Base-by-base conservation (phyloP, 805 yeast species). In the Kodamaea laetipori region DNA sequence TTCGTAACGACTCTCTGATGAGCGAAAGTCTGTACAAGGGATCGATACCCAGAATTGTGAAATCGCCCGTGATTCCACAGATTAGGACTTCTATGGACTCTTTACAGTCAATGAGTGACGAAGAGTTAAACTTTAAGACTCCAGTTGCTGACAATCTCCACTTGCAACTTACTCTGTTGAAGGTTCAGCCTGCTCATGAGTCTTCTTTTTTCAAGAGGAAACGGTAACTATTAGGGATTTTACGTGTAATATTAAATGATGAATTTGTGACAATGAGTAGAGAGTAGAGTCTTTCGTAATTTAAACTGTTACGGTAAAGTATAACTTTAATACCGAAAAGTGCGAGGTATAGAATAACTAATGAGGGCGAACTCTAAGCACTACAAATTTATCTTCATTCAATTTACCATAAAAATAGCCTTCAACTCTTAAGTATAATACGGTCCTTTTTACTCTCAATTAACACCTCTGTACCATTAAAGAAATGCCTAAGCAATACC, bases 151-250 rank as follows among this genome's bases (percentile, higher is more conserved):
- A 13, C 10, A 17, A 30, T 17, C 34, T 30, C 10, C 34, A 30
- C 34, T 30, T 30, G 34, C 15, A 30, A 11, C 34, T 30, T 17
- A 30, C 34, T 30, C 34, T 13, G 18, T 30, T 30, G 34, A 30
- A 30, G 34, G 34, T 30, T 17, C 34, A 30, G 18, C 34, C 34
- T 13, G 19, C 34, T 30, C 34, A 30, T 30, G 34, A 30, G 17
- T 30, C 34, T 13, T 30, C 34, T 3, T 30, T 30, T 15, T 30
- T 30, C 34, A 30, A 30, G 11, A 30, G 34, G 15, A 30, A 30
- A 30, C 15, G 34, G 17, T 30, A 17, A 28, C 10, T 15, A 11
- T 10, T 15, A 17, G 8, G 8, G n/a, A n/a, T n/a, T n/a, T n/a
- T n/a, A n/a, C n/a, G 13, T 30, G 34, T 30, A 30, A 2, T 30